Evolutionary conservation across 2,329 filamentous ascomycete species (phyloP), one percentile per base, ranked within the genome.

Genomic region (Aspergillus felis): DNA sequence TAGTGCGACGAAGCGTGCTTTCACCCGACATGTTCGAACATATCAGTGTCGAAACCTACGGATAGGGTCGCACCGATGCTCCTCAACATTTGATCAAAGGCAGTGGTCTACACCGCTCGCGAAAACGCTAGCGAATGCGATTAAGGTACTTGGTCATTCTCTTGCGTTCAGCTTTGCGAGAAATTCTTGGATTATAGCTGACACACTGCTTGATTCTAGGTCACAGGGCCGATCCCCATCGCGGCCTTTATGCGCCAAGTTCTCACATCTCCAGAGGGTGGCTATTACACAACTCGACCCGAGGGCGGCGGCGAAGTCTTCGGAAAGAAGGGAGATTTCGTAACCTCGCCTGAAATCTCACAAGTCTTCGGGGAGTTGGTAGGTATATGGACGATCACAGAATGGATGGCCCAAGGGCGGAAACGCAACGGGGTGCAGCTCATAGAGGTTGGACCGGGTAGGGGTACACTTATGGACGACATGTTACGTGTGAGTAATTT

Each of bases 231-330:
- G 3, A 87, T 97, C 28, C 91, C 94, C 0, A 84, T 99, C 59
- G 92, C 94, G 4, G 88, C 91, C 53, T 99, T 92, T 74, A 99
- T 99, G 94, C 92, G 94, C 71, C 96, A 97, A 87, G 97, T 93
- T 73, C 84, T 99, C 62, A 99, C 94, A 0, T 90, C 90, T 10
- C 90, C 94, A 60, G 78, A 91, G 42, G 92, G 91, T 57, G 94
- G 94, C 54, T 99, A 99, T 78, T 99, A 99, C 76, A 97, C 92
- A 0, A 85, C 88, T 4, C 84, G 86, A 25, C 82, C 87, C 47
- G 82, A 82, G 54, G 77, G 85, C 58, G 87, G 83, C 22, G 84
- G 87, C 50, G 92, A 97, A 70, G 92, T 93, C 62, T 99, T 99
- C 67, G 94, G 94, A n/a, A 80, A 84, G 55, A 90, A 91, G 69